A percentile compares a stretch with the other conserved stretches of the same genome.
phyloP scores from a whole-genome alignment of 257 asterid species.

The Nicotiana attenuata region DNA sequence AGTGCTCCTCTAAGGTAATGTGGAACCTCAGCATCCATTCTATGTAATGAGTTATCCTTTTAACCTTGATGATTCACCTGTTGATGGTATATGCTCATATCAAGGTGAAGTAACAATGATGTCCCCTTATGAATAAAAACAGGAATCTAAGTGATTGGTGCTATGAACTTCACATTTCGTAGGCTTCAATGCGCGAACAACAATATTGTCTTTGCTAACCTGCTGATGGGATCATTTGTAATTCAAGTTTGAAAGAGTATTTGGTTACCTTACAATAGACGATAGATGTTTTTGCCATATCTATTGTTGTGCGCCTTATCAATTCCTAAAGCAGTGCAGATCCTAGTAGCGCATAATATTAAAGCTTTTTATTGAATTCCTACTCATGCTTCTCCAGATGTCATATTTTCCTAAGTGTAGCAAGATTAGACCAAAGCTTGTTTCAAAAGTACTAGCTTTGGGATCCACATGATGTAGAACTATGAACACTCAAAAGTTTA shows the following conservation, averaged over 20 bases:
- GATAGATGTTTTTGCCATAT: background rate
- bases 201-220: background rate
- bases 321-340: background rate
- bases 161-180: background rate
- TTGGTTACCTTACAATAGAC: background rate
- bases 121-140: background rate
- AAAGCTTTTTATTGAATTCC: background rate
- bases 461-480: too few species aligned
- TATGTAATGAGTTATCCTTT: background rate
- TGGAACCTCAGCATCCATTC: background rate
- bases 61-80: background rate
- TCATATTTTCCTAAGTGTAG: background rate
- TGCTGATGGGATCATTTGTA: background rate
- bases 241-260: background rate
- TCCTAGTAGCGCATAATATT: background rate
- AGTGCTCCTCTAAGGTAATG: background rate
- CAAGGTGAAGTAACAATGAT: background rate
- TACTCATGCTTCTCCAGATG: background rate
- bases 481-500: too few species aligned
- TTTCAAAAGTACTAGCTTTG: too few species aligned
- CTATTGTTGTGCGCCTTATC: background rate
- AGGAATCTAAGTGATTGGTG: background rate
- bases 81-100: background rate
- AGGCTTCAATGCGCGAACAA: background rate
- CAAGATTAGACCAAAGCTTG: background rate